A percentile compares a stretch with the other conserved stretches of the same genome.
Evolutionary conservation across 2,329 filamentous ascomycete species (phyloP).

Genomic region (Hymenoscyphus salicellus): DNA sequence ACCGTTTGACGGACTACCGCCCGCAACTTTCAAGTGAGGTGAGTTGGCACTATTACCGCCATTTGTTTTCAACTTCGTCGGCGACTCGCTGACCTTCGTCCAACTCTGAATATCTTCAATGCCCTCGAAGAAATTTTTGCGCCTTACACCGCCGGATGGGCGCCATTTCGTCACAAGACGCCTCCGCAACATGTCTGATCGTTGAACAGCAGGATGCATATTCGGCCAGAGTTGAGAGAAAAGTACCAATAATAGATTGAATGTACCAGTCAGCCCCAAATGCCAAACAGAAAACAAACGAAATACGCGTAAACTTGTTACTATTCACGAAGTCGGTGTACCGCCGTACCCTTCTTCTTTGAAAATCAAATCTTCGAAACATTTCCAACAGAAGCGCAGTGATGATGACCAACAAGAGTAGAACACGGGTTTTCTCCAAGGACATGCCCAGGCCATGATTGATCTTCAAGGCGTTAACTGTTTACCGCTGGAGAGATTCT

Average conservation of each 20-base stretch:
- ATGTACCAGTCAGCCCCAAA: neutral
- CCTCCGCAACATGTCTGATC: neutral
- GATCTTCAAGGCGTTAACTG: neutral
- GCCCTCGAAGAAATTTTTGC: neutral
- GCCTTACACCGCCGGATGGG: neutral
- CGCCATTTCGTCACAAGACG: neutral
- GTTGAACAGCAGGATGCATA: neutral
- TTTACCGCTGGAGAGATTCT: neutral
- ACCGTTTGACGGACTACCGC: neutral
- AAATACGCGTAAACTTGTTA: neutral
- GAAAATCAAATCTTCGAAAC: neutral
- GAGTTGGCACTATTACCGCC: neutral
- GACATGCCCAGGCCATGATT: neutral
- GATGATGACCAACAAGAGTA: neutral
- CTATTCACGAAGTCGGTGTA: neutral
- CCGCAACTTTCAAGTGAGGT: neutral
- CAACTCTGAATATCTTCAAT: neutral
- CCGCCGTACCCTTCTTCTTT: neutral
- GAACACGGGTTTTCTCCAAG: neutral
- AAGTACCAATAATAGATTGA: neutral
- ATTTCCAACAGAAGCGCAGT: neutral
- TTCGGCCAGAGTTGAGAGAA: neutral
- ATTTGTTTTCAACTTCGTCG: neutral
- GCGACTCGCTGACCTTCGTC: neutral
- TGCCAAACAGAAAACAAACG: neutral